A percentile compares a stretch with the other conserved stretches of the same genome.
Evolutionary conservation across 2,329 filamentous ascomycete genomes (phyloP).

Genomic region (Rosellinia necatrix): DNA sequence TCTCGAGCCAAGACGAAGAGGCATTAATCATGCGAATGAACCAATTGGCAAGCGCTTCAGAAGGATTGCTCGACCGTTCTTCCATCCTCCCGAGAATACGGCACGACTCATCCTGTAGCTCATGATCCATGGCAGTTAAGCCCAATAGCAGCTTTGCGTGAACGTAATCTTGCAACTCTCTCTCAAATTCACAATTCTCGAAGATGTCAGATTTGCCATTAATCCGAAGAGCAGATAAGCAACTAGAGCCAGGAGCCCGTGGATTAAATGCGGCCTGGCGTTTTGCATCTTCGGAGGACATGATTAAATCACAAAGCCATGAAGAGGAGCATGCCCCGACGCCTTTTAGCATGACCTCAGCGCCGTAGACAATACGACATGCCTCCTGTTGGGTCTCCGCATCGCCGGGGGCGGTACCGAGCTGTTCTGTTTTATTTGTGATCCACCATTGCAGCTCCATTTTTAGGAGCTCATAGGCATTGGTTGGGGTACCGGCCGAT

Average conservation of each 20-base stretch:
- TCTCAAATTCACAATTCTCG: constrained; percentile 60
- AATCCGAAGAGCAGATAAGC: constrained; percentile 55
- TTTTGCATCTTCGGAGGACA: constrained; percentile 51
- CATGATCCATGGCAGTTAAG: constrained; percentile 62
- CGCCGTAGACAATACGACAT: constrained; percentile 61
- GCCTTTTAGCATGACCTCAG: constrained; percentile 52
- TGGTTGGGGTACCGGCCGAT: constrained; percentile 53
- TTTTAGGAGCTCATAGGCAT: constrained; percentile 66
- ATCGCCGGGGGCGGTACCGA: constrained; percentile 51
- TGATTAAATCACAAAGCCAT: constrained; percentile 65
- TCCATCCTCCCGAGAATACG: constrained; percentile 62
- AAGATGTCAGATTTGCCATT: constrained; percentile 64
- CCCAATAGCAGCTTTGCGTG: constrained; percentile 56
- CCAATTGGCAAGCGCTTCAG: constrained; percentile 59
- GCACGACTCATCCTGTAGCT: constrained; percentile 64
- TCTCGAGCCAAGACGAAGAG: constrained; percentile 59
- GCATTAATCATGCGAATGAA: constrained; percentile 56
- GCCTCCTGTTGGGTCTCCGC: constrained; percentile 61
- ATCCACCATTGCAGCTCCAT: constrained; percentile 60
- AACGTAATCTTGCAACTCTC: constrained; percentile 59
- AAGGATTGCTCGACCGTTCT: constrained; percentile 53
- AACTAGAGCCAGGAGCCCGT: constrained; percentile 51
- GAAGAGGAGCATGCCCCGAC: constrained; percentile 46
- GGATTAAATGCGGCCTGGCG: constrained; percentile 54
- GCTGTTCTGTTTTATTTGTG: constrained; percentile 49